These are phyloP conservation scores for Ceratobasidium theobromae DNA, from an alignment of 1,284 basidiomycete species.

Conservation along the genomic window DNA sequence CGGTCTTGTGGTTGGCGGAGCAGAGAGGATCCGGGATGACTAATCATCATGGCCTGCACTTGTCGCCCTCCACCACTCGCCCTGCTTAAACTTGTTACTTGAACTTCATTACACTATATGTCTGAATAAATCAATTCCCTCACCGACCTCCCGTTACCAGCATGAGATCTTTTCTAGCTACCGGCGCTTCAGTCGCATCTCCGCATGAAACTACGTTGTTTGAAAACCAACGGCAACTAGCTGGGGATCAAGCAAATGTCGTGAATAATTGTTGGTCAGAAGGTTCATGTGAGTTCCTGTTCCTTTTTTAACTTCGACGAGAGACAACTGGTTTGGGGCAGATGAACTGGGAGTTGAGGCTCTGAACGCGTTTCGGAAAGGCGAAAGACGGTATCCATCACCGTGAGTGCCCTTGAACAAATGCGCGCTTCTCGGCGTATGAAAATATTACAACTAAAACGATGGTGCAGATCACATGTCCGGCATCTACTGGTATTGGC, in stretches of 20 bases:
- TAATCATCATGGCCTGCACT: no score
- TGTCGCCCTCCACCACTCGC: no score
- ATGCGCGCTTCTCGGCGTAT: neutral
- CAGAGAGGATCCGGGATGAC: neutral
- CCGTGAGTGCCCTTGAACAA: slow-evolving; percentile 1
- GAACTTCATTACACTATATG: no score
- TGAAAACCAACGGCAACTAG: slow-evolving; percentile 13
- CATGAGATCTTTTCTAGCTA: neutral
- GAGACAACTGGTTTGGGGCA: neutral
- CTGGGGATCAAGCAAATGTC: neutral
- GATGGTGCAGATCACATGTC: neutral
- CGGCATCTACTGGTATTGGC: slow-evolving; percentile 12
- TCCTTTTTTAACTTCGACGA: neutral
- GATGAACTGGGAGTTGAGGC: slow-evolving; percentile 21
- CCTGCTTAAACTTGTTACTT: no score
- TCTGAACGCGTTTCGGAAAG: slow-evolving; percentile 10
- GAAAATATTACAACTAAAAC: neutral
- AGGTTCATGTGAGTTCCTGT: slow-evolving; percentile 1
- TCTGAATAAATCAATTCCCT: no score
- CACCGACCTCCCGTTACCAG: neutral
- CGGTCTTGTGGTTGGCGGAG: slow-evolving; percentile 2
- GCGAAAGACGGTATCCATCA: slow-evolving; percentile 1
- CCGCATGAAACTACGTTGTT: neutral
- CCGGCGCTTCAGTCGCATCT: neutral
- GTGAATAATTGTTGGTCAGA: slow-evolving; percentile 29